Base-by-base conservation (phyloP, 441 rosid genomes). In the Erysimum pusillum region DNA sequence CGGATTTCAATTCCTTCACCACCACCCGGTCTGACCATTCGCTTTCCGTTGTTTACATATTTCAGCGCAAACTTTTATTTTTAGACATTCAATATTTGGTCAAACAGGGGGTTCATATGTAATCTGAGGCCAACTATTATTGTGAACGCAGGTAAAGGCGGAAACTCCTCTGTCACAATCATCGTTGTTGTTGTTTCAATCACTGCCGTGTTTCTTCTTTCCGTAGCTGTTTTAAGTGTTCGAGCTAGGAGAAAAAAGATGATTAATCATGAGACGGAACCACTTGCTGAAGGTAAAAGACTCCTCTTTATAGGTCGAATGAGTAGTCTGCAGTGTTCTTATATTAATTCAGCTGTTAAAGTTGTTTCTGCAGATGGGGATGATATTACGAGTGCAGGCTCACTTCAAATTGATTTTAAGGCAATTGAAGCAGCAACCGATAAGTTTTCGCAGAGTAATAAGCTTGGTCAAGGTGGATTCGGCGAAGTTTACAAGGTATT, bases 391-490 rank as follows among this genome's bases (percentile, higher is more conserved):
- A 69, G 59, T 1, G 67, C 45, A 22, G 87, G 79, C 3, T 71
- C 85, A 7, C 63, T 82, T 67, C 86, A 79, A 13, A 68, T 80
- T 9, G 82, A 86, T 36, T 82, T 80, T 38, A 73, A 38, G 56
- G 70, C 65, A 4, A 75, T 84, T 45, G 67, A 39, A 12, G 8
- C 75, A 38, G 86, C 89, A n/a, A 86, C 87, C 0, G 10, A 68
- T 67, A 42, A 77, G 9, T 84, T 84, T 54, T 51, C 62, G 3
- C 68, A 9, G 12, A 66, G 39, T 36, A 77, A 70, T 17, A 81
- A 79, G 69, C 76, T 85, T n/a, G 86, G 88, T 4, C 45, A 67
- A 53, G 88, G 88, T 71, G 87, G 89, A 18, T 86, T 86, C 44
- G 87, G 86, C 0, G 39, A 75, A n/a, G 87, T 87, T 46, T 85